Conservation (phyloP, 2,329 filamentous ascomycete species). For the Fusarium foetens region DNA sequence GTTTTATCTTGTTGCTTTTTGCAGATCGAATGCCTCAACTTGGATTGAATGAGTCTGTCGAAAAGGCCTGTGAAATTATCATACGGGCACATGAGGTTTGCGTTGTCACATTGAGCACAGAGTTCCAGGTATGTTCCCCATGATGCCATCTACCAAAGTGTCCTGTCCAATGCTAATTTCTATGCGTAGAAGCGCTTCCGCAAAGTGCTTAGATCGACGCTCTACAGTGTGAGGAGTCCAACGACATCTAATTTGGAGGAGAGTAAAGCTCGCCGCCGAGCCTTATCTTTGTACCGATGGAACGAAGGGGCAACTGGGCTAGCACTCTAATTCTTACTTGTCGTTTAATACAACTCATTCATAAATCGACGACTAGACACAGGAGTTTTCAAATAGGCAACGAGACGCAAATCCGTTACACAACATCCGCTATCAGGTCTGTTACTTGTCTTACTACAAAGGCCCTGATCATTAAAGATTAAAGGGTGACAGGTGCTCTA, state of each 20-base stretch:
- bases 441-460: fast-evolving
- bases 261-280: background rate
- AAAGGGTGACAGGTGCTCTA: fast-evolving
- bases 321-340: too few species aligned
- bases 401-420: background rate
- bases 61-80: background rate
- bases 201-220: background rate
- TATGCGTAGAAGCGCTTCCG: background rate
- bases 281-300: background rate
- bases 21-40: conserved; percentile 1
- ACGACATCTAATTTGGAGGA: background rate
- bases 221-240: background rate
- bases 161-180: fast-evolving
- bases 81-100: conserved; percentile 1
- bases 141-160: background rate
- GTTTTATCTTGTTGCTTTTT: background rate
- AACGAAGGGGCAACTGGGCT: background rate
- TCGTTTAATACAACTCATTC: fast-evolving
- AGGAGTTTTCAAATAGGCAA: too few species aligned
- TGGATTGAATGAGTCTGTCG: background rate
- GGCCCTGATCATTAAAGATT: fast-evolving
- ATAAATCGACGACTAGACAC: background rate
- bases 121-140: background rate
- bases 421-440: fast-evolving
- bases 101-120: background rate